Evolutionary conservation across 257 asterid species (phyloP), one percentile per base, ranked within the genome.

Genomic region (Capsicum pubescens): DNA sequence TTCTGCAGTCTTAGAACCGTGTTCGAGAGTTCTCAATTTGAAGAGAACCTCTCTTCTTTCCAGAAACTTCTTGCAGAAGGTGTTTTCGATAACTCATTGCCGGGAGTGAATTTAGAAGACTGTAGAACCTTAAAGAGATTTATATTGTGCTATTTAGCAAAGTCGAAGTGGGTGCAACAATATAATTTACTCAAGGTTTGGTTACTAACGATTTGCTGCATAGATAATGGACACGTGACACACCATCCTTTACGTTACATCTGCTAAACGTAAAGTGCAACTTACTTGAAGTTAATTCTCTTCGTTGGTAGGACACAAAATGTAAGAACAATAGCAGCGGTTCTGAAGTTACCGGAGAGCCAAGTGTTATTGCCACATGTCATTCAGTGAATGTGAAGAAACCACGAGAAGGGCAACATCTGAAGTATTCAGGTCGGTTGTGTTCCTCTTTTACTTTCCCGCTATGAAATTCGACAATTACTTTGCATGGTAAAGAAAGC

Each of bases 21-120:
- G 97, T 94, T 94, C 44, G 86, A 85, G 46, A 93, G 97, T 86
- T 85, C 84, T 76, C 91, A 90, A 83, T 89, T 94, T 84, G 86
- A 87, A 91, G 98, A 92, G 89, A 91, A 87, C 56, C 15, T 93
- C 81, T 83, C 86, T 74, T 89, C 92, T 77, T 94, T 93, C 91
- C 97, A 94, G 88, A 93, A 88, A 84, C 93, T 94, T 83, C 95
- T 94, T 32, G 91, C 90, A 6, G 95, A 89, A 81, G 98, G 97
- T 56, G 91, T 92, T 85, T 87, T 94, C 8, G 95, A 94, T 84
- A 90, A 88, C 90, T 87, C 95, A 8, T 57, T 88, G 14, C 63
- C 90, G n/a, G 94, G 93, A 80, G 81, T 88, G 83, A 88, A 86
- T 72, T 56, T 86, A 61, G 95, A 93, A 83, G 95, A 93, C 80